Evolutionary conservation across 2,329 filamentous ascomycete genomes (phyloP).

Genomic region (Aureobasidium sp.): DNA sequence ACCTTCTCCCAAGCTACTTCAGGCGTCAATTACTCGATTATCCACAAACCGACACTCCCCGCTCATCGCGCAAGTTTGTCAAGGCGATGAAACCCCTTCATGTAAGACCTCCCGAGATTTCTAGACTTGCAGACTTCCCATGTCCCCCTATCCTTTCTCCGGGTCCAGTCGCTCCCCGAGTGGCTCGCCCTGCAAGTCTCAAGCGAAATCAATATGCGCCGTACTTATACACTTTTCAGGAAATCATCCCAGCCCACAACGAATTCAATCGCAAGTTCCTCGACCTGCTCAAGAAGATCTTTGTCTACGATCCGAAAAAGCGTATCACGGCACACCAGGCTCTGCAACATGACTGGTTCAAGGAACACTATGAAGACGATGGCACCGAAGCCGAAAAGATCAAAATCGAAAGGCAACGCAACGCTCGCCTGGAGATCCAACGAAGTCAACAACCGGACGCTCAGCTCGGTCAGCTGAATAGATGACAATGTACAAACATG

Average conservation of each 20-base stretch:
- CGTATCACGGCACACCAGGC: slow-evolving; percentile 59
- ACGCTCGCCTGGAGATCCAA: slow-evolving; percentile 10
- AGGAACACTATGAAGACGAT: slow-evolving; percentile 56
- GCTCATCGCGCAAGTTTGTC: slow-evolving; percentile 59
- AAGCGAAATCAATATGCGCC: slow-evolving; percentile 5
- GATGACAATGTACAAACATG: slow-evolving; percentile 6
- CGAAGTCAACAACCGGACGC: slow-evolving; percentile 10
- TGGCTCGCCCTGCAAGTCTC: neutral
- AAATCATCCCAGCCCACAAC: slow-evolving; percentile 55
- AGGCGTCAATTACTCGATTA: slow-evolving; percentile 52
- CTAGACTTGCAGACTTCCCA: neutral
- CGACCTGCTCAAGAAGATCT: slow-evolving; percentile 56
- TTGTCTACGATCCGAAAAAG: slow-evolving; percentile 59
- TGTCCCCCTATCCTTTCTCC: neutral
- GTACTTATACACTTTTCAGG: slow-evolving; percentile 38
- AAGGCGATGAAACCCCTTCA: slow-evolving; percentile 59
- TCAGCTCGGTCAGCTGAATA: neutral
- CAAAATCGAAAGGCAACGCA: slow-evolving; percentile 18
- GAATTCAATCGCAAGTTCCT: slow-evolving; percentile 58
- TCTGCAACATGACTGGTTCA: slow-evolving; percentile 61
- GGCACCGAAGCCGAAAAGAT: slow-evolving; percentile 37
- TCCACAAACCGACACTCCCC: slow-evolving; percentile 55
- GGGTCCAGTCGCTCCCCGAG: neutral
- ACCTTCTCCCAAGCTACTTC: slow-evolving; percentile 21
- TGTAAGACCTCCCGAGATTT: slow-evolving; percentile 35